phyloP scores from a whole-genome alignment of 75 land plant species.

The Ceratopteris richardii region DNA sequence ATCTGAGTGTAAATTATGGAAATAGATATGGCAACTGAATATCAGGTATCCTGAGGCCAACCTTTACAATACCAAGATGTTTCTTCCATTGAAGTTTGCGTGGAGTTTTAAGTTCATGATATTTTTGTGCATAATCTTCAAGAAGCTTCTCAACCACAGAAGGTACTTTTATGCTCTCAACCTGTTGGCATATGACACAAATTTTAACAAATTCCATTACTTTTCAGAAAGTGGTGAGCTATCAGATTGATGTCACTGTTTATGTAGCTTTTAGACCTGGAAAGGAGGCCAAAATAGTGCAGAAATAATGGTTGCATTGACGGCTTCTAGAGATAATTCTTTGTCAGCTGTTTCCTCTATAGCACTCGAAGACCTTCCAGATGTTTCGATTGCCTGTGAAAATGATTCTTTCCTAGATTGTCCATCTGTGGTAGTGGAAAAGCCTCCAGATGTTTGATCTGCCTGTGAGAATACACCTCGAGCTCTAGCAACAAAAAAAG shows the following conservation, averaged over 20 bases:
- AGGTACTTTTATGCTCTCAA: constrained; percentile 64
- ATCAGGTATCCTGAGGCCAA: too few species aligned
- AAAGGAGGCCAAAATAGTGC: constrained; percentile 96
- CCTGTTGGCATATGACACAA: constrained; percentile 43
- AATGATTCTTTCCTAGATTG: too few species aligned
- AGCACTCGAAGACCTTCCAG: constrained; percentile 6
- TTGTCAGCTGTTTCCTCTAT: constrained; percentile 21
- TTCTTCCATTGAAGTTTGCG: constrained; percentile 93
- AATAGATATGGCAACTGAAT: too few species aligned
- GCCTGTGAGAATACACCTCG: constrained; percentile 1
- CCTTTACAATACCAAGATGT: constrained; percentile 95
- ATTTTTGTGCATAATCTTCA: constrained; percentile 79
- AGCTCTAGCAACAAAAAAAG: background rate
- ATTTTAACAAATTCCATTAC: background rate
- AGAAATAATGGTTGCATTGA: constrained; percentile 92
- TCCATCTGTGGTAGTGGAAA: background rate
- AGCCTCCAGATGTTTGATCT: constrained; percentile 9
- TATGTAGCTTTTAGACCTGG: constrained; percentile 49
- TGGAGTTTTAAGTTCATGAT: constrained; percentile 83
- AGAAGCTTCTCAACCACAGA: constrained; percentile 59
- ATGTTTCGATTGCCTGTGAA: constrained; percentile 1
- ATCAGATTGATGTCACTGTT: background rate
- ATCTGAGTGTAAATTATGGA: background rate
- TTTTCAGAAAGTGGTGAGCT: background rate
- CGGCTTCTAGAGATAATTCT: constrained; percentile 38